Percentiles rank a stretch among this genome's conserved stretches.
Conservation (phyloP, 768 basidiomycete species). For the Multifurca ochricompacta region DNA sequence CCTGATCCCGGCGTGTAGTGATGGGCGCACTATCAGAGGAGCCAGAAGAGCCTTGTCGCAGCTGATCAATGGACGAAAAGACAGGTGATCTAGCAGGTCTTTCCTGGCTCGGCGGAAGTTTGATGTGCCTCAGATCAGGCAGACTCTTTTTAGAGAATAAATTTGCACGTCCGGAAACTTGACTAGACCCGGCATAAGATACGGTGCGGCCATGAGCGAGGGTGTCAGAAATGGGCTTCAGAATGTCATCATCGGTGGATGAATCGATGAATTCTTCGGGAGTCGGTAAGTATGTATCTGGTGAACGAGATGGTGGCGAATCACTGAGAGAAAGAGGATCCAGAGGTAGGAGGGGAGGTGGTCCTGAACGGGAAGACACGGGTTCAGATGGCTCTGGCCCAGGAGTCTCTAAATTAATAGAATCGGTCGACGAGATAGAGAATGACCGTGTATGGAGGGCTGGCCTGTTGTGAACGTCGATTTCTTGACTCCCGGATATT, state of each 20-base stretch:
- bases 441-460: slow-evolving; percentile 45
- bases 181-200: slow-evolving; percentile 38
- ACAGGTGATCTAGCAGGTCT: slow-evolving; percentile 14
- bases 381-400: neutral
- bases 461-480: neutral
- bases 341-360: slow-evolving; percentile 45
- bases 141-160: slow-evolving; percentile 70
- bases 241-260: slow-evolving; percentile 38
- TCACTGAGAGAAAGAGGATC: slow-evolving; percentile 32
- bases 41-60: slow-evolving; percentile 42
- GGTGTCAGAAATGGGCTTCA: slow-evolving; percentile 18
- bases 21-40: slow-evolving; percentile 25
- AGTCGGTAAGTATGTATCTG: slow-evolving; percentile 49
- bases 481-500: neutral
- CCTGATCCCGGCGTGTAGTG: slow-evolving; percentile 24
- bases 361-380: slow-evolving; percentile 27
- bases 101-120: slow-evolving; percentile 32
- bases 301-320: slow-evolving; percentile 41
- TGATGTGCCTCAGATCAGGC: slow-evolving; percentile 66
- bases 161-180: slow-evolving; percentile 30
- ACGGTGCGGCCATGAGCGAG: slow-evolving; percentile 40
- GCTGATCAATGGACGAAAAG: slow-evolving; percentile 17
- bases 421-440: slow-evolving; percentile 53
- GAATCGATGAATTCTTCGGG: slow-evolving; percentile 45
- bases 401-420: slow-evolving; percentile 36